A percentile compares a stretch with the other conserved stretches of the same genome.
Conservation (phyloP, 2,329 filamentous ascomycete genomes). For the Hymenoscyphus linearis region DNA sequence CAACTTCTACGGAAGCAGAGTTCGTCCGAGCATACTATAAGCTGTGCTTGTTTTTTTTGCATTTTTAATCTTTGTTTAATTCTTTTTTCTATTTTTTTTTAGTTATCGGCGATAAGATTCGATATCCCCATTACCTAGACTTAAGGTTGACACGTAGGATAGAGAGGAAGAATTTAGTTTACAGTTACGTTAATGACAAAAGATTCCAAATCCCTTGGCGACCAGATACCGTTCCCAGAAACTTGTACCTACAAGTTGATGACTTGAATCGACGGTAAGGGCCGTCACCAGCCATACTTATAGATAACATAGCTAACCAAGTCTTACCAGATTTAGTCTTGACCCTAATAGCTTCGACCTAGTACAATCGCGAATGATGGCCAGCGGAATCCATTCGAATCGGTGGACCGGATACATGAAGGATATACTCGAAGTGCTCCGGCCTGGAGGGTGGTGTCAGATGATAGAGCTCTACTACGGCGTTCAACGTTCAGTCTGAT, state of each 20-base stretch:
- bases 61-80: no score
- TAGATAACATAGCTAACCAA: constrained; percentile 1
- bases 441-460: constrained; percentile 77
- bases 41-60: no score
- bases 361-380: constrained; percentile 54
- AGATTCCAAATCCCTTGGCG: no score
- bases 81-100: no score
- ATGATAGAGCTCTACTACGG: constrained; percentile 83
- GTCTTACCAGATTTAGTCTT: constrained; percentile 55
- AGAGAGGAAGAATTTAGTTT: no score
- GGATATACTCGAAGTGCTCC: constrained; percentile 69
- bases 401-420: constrained; percentile 72
- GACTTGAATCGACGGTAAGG: constrained; percentile 61
- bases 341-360: constrained; percentile 70
- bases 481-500: constrained; percentile 81
- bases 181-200: no score
- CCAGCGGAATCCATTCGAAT: constrained; percentile 30
- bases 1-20: no score
- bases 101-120: no score
- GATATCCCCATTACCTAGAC: no score
- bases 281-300: not conserved
- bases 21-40: no score
- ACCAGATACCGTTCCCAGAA: constrained; percentile 58
- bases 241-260: constrained; percentile 67
- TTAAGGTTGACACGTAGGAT: no score